Conservation (phyloP, 2,329 filamentous ascomycete species). For the Cladobotryum mycophilum region DNA sequence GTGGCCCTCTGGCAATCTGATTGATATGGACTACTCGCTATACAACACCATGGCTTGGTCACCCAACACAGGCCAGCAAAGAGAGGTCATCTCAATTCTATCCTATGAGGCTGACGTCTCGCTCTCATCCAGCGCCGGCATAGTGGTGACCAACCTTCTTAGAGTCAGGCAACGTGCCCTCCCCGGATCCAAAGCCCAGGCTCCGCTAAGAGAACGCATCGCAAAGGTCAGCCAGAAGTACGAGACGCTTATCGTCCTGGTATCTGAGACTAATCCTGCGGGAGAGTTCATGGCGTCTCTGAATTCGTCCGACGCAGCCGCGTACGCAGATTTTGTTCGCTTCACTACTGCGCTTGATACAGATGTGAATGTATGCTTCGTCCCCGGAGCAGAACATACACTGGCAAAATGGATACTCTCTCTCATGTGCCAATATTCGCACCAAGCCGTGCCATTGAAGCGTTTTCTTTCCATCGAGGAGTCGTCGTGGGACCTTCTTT, state of each 20-base stretch:
- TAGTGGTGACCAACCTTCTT: constrained; percentile 66
- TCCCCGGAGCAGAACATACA: constrained; percentile 44
- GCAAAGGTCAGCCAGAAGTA: constrained; percentile 51
- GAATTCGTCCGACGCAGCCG: constrained; percentile 34
- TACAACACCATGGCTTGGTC: constrained; percentile 24
- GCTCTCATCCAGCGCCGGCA: constrained; percentile 60
- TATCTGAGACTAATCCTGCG: constrained; percentile 47
- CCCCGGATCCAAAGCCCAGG: constrained; percentile 40
- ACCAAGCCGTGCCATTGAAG: constrained; percentile 21
- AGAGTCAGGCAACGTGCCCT: constrained; percentile 65
- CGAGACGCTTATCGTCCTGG: constrained; percentile 59
- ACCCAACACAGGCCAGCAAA: constrained; percentile 9
- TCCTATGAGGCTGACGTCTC: constrained; percentile 65
- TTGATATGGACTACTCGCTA: constrained; percentile 54
- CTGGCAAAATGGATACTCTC: constrained; percentile 50
- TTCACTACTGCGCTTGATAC: constrained; percentile 40
- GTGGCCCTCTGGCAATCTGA: constrained; percentile 44
- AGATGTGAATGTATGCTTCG: constrained; percentile 35
- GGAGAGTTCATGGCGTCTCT: constrained; percentile 37
- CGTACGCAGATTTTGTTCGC: constrained; percentile 43
- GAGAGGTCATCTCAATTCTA: constrained; percentile 29
- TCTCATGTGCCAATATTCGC: constrained; percentile 41
- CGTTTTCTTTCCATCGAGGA: constrained; percentile 33
- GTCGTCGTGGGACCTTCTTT: constrained; percentile 33
- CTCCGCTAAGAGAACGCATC: constrained; percentile 51